Evolutionary conservation across 2,329 filamentous ascomycete species (phyloP).

Genomic region (Cladorrhinum sp.): DNA sequence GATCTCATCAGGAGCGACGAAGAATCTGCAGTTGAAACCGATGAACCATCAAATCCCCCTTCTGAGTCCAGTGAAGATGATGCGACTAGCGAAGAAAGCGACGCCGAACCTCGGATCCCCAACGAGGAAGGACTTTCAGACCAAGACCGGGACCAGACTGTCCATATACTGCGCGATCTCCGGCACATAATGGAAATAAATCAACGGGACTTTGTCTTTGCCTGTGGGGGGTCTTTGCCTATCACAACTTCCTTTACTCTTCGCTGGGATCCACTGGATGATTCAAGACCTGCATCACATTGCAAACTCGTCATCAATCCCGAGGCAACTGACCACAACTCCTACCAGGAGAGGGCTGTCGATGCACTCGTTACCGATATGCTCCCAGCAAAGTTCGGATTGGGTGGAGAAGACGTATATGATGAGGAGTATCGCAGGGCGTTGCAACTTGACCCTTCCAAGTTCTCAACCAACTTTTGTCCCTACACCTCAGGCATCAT

Average conservation of each 20-base stretch:
- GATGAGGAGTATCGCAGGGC: slow-evolving; percentile 55
- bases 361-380: slow-evolving; percentile 33
- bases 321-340: neutral
- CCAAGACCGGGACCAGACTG: neutral
- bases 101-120: neutral
- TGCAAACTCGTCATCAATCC: slow-evolving; percentile 23
- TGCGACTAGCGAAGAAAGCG: neutral
- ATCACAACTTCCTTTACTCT: slow-evolving; percentile 14
- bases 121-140: neutral
- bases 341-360: slow-evolving; percentile 11
- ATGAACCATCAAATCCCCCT: neutral
- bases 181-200: neutral
- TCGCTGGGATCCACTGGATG: slow-evolving; percentile 21
- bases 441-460: slow-evolving; percentile 44
- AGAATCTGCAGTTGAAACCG: neutral
- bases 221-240: neutral
- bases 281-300: neutral
- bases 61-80: neutral
- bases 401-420: slow-evolving; percentile 42
- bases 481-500: slow-evolving; percentile 53
- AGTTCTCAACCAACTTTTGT: slow-evolving; percentile 50
- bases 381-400: slow-evolving; percentile 49
- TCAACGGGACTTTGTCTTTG: neutral
- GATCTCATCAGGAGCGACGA: neutral
- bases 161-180: neutral